Conservation (phyloP, 2,329 filamentous ascomycete genomes). For the Cladosporium phlei region DNA sequence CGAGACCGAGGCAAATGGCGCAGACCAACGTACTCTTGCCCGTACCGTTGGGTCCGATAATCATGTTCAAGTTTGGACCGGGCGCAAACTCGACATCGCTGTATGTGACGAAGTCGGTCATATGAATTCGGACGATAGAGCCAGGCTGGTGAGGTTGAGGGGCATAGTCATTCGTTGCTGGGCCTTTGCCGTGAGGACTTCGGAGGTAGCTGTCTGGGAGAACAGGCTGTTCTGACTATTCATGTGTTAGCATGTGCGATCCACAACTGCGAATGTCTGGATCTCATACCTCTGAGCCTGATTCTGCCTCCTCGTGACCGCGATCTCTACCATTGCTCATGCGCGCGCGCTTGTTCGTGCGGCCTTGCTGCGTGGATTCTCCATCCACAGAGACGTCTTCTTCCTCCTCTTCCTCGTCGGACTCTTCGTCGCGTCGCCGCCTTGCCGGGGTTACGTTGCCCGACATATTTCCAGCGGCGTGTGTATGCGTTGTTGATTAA, state of each 20-base stretch:
- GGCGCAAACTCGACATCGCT: slow-evolving; percentile 85
- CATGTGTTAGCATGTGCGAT: not conserved
- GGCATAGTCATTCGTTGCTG: not conserved
- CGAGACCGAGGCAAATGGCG: slow-evolving; percentile 88
- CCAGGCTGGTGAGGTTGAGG: slow-evolving; percentile 57
- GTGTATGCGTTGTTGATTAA: not conserved
- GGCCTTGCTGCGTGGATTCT: not conserved
- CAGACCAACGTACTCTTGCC: slow-evolving; percentile 97
- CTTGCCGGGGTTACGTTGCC: slow-evolving; percentile 15
- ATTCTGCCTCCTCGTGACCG: slow-evolving; percentile 14
- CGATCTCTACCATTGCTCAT: not conserved
- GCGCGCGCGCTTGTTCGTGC: slow-evolving; percentile 12
- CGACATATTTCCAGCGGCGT: not conserved
- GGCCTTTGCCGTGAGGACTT: slow-evolving; percentile 23
- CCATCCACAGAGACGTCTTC: slow-evolving; percentile 12
- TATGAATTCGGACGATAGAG: slow-evolving; percentile 79
- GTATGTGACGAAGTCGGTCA: slow-evolving; percentile 93
- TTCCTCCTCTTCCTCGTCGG: slow-evolving; percentile 14
- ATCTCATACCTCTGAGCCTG: slow-evolving; percentile 15
- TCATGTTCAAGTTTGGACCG: slow-evolving; percentile 93
- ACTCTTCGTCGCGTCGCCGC: slow-evolving; percentile 1
- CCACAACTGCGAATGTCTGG: not conserved
- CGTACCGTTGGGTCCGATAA: slow-evolving; percentile 97
- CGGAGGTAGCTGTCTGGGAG: slow-evolving; percentile 33
- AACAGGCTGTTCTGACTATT: slow-evolving; percentile 19